A percentile compares a stretch with the other conserved stretches of the same genome.
phyloP scores from a whole-genome alignment of 1,284 basidiomycete genomes.

The Wolfiporia cocos region DNA sequence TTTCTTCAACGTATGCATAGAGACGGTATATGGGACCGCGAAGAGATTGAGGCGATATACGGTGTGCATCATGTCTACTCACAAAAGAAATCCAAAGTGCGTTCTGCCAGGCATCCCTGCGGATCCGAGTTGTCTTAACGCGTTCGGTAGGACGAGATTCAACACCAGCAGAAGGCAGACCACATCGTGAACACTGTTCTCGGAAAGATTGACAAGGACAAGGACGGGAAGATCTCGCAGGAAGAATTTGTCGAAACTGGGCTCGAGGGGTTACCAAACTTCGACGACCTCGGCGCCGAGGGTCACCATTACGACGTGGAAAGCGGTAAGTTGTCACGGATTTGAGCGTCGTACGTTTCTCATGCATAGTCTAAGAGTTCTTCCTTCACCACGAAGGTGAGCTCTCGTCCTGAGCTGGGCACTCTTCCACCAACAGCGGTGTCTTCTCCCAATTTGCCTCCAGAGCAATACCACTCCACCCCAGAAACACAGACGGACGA shows the following conservation, averaged over 20 bases:
- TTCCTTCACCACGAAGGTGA: conserved; percentile 91
- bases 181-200: conserved; percentile 78
- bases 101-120: conserved; percentile 5
- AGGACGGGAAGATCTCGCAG: conserved; percentile 73
- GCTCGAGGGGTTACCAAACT: conserved; percentile 77
- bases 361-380: conserved; percentile 48
- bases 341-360: conserved; percentile 4
- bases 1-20: conserved; percentile 32
- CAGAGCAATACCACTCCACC: conserved; percentile 89
- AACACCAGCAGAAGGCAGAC: conserved; percentile 83
- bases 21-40: conserved; percentile 68
- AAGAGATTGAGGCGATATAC: conserved; percentile 88
- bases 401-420: conserved; percentile 8
- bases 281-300: conserved; percentile 83
- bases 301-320: conserved; percentile 92
- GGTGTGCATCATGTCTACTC: conserved; percentile 95
- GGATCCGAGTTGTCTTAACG: neutral
- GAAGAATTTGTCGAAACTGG: conserved; percentile 83
- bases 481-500: conserved; percentile 97
- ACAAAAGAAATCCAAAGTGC: conserved; percentile 77
- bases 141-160: conserved; percentile 54
- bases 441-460: conserved; percentile 1
- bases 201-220: conserved; percentile 68
- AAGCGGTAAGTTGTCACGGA: conserved; percentile 49
- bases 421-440: neutral